These are phyloP conservation scores for Cladophialophora exuberans DNA, from an alignment of 2,329 filamentous ascomycete genomes.

Conservation along the genomic window DNA sequence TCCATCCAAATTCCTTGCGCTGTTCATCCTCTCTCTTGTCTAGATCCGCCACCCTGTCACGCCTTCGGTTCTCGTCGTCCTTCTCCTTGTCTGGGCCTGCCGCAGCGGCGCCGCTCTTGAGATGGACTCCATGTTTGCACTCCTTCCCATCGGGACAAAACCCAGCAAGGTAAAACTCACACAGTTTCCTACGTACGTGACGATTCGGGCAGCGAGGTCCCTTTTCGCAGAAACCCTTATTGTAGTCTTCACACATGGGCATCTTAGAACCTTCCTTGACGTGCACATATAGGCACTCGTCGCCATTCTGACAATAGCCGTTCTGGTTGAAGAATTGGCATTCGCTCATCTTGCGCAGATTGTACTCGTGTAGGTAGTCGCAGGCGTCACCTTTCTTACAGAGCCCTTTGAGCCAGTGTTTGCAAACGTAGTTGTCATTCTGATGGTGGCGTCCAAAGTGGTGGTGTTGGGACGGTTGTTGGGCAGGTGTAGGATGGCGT, in stretches of 20 bases:
- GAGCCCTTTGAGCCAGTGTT: conserved; percentile 95
- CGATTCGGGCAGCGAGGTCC: conserved; percentile 86
- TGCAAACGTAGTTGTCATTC: conserved; percentile 76
- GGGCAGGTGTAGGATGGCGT: conserved; percentile 66
- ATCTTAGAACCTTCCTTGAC: conserved; percentile 80
- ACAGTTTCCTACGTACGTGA: conserved; percentile 80
- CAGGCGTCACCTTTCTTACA: conserved; percentile 97
- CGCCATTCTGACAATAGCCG: conserved; percentile 93
- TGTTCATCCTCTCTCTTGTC: conserved; percentile 32
- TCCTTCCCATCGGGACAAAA: conserved; percentile 84
- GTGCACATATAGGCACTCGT: conserved; percentile 93
- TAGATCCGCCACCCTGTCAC: conserved; percentile 26
- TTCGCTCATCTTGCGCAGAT: conserved; percentile 96
- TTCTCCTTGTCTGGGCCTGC: conserved; percentile 14
- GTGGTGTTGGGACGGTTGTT: conserved; percentile 41
- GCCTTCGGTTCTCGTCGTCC: conserved; percentile 26
- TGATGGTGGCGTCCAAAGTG: conserved; percentile 28
- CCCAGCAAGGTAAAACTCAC: conserved; percentile 84
- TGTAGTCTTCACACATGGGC: conserved; percentile 86
- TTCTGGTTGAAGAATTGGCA: conserved; percentile 95
- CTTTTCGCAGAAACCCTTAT: conserved; percentile 90
- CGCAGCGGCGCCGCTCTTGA: conserved; percentile 24
- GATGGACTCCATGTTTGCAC: conserved; percentile 79
- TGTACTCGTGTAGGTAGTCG: conserved; percentile 99
- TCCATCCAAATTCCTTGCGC: conserved; percentile 31